Percentiles rank a stretch among this genome's conserved stretches.
phyloP scores from a whole-genome alignment of 768 basidiomycete species.

The Phanerochaete carnosa region DNA sequence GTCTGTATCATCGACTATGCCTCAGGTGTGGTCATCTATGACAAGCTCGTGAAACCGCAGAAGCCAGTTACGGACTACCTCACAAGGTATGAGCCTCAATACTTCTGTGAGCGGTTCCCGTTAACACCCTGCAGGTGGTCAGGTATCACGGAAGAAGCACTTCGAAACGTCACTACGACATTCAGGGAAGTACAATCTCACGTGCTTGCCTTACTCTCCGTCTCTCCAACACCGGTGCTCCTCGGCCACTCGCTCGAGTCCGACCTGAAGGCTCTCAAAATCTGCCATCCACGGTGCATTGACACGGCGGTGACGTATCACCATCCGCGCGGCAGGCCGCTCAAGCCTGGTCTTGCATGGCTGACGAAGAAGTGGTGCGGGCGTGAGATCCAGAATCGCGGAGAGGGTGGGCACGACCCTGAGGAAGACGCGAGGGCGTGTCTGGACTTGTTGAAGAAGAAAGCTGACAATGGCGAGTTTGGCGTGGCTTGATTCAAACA shows the following conservation, averaged over 20 bases:
- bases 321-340: constrained; percentile 89
- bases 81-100: constrained; percentile 57
- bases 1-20: constrained; percentile 80
- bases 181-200: constrained; percentile 74
- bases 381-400: constrained; percentile 82
- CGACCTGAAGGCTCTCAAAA: constrained; percentile 84
- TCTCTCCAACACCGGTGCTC: constrained; percentile 67
- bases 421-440: constrained; percentile 94
- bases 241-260: constrained; percentile 96
- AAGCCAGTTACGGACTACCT: constrained; percentile 88
- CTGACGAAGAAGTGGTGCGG: constrained; percentile 91
- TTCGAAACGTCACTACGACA: constrained; percentile 71
- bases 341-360: constrained; percentile 97
- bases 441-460: constrained; percentile 77
- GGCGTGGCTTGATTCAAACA: neutral
- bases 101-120: neutral
- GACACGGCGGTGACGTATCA: constrained; percentile 90
- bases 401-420: constrained; percentile 88
- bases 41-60: constrained; percentile 84
- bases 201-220: constrained; percentile 59
- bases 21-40: constrained; percentile 73
- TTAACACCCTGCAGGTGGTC: constrained; percentile 62
- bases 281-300: constrained; percentile 83
- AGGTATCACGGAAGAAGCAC: constrained; percentile 79
- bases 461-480: constrained; percentile 63